phyloP scores from a whole-genome alignment of 169 alveolate species.

The Plasmodium gonderi region DNA sequence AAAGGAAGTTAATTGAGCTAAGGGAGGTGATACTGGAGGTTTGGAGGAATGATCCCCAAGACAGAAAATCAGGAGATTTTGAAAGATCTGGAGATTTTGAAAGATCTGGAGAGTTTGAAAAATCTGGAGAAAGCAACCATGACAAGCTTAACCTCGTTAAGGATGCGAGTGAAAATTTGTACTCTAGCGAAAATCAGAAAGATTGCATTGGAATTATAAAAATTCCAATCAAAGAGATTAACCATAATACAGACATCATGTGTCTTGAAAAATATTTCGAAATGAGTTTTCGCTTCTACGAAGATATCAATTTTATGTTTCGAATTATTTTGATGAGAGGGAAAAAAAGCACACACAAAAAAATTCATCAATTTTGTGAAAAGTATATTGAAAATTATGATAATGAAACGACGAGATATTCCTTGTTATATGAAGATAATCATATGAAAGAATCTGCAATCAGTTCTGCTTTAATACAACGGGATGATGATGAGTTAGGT shows the following conservation, averaged over 20 bases:
- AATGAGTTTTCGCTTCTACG: slow-evolving; percentile 19
- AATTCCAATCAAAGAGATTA: slow-evolving; percentile 16
- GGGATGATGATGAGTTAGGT: background rate
- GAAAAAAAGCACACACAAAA: background rate
- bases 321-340: slow-evolving; percentile 45
- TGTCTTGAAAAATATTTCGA: slow-evolving; percentile 57
- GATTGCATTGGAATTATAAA: slow-evolving; percentile 55
- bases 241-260: slow-evolving; percentile 20
- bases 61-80: background rate
- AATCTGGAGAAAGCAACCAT: too few relatives aligned
- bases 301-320: slow-evolving; percentile 46
- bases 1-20: background rate
- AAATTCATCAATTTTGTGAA: slow-evolving; percentile 16
- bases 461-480: background rate
- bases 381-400: slow-evolving; percentile 22
- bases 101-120: too few relatives aligned
- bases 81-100: too few relatives aligned
- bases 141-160: too few relatives aligned
- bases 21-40: slow-evolving; percentile 21
- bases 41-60: background rate
- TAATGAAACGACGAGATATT: background rate
- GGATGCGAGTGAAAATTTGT: background rate
- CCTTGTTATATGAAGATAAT: background rate
- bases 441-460: background rate
- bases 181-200: background rate